A percentile compares a stretch with the other conserved stretches of the same genome.
phyloP scores from a whole-genome alignment of 176 grass and related monocot genomes.

The Oryza brachyantha region DNA sequence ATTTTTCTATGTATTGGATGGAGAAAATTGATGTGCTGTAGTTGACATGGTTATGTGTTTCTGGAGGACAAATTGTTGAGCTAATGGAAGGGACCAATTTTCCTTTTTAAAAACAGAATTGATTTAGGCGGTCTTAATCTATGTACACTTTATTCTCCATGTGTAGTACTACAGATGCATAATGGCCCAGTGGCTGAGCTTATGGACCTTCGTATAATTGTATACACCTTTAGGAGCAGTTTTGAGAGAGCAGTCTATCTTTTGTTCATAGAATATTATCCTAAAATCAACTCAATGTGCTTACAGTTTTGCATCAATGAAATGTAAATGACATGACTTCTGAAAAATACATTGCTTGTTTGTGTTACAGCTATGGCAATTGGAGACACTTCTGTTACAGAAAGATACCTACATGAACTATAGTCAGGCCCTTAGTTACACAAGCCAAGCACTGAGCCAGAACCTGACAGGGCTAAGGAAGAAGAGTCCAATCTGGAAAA shows the following conservation, averaged over 20 bases:
- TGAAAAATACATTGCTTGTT: not conserved
- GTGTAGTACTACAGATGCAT: not conserved
- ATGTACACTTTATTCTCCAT: not conserved
- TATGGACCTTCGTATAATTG: not conserved
- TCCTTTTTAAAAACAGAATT: not conserved
- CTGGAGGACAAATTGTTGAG: not conserved
- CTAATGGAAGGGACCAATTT: not conserved
- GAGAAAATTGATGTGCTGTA: not conserved
- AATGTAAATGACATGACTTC: not conserved
- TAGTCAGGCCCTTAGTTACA: constrained; percentile 91
- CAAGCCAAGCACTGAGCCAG: constrained; percentile 93
- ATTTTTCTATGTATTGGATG: not conserved
- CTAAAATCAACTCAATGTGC: not conserved
- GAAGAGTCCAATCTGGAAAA: constrained; percentile 67
- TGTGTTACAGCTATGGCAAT: constrained; percentile 78
- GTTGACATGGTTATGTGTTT: not conserved
- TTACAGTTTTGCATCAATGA: not conserved
- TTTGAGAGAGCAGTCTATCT: not conserved
- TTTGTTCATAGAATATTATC: constrained; percentile 10
- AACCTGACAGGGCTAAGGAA: constrained; percentile 65
- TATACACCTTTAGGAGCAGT: not conserved
- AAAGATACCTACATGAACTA: constrained; percentile 97
- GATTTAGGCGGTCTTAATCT: not conserved
- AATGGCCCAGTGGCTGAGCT: not conserved
- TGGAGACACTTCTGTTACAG: constrained; percentile 90